phyloP scores from a whole-genome alignment of 164 flowering plant genomes.

The Kalanchoe fedtschenkoi region DNA sequence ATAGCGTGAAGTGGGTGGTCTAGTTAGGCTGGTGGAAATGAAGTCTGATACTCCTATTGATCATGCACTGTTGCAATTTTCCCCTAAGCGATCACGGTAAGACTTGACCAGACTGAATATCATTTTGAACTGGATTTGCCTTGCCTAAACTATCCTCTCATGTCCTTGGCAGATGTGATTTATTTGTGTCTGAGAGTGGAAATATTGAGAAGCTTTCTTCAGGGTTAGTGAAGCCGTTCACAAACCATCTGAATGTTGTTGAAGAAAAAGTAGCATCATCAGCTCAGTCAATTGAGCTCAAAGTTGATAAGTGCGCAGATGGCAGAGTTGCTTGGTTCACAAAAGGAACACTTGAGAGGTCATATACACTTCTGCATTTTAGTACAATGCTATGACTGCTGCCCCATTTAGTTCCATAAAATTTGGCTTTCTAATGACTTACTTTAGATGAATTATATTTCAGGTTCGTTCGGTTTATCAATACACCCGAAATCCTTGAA shows the following conservation, averaged over 20 bases:
- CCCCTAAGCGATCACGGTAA: constrained; percentile 75
- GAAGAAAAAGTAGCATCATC: constrained; percentile 69
- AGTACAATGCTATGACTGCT: background rate
- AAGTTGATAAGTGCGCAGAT: constrained; percentile 43
- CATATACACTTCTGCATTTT: constrained; percentile 3
- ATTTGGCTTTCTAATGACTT: constrained; percentile 1
- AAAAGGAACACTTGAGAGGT: constrained; percentile 98
- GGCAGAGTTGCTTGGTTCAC: constrained; percentile 71
- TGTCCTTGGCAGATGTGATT: constrained; percentile 64
- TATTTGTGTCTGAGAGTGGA: constrained; percentile 68
- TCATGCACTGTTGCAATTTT: constrained; percentile 67
- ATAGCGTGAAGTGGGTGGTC: constrained; percentile 14
- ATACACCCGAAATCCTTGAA: constrained; percentile 87
- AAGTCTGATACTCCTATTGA: constrained; percentile 60
- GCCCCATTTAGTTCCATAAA: constrained; percentile 2
- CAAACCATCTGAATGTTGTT: constrained; percentile 66
- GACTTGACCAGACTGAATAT: constrained; percentile 4
- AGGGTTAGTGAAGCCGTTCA: constrained; percentile 79
- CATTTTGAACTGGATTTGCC: background rate
- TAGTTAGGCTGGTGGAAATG: constrained; percentile 28
- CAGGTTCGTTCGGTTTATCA: constrained; percentile 94
- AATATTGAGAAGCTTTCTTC: constrained; percentile 87
- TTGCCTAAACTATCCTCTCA: background rate
- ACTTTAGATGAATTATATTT: background rate
- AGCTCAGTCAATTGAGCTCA: constrained; percentile 68